Conservation (phyloP, 1,139 yeast genomes). For the Suhomyces choctaworum region DNA sequence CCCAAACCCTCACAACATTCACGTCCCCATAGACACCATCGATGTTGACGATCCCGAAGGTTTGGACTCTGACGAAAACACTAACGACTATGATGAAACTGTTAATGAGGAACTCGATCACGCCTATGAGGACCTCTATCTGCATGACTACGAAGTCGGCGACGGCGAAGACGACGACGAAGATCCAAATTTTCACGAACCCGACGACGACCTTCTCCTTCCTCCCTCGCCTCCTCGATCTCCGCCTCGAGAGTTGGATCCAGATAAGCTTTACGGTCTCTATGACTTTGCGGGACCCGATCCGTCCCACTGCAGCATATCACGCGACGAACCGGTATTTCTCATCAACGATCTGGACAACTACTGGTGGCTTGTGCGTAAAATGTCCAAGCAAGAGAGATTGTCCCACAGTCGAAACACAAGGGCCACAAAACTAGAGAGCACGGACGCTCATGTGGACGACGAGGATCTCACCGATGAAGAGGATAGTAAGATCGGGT, state of each 20-base stretch:
- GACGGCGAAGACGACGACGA: slow-evolving; percentile 18
- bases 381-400: slow-evolving; percentile 49
- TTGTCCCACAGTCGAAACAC: slow-evolving; percentile 8
- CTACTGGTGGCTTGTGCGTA: slow-evolving; percentile 94
- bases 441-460: not conserved
- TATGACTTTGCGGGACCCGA: slow-evolving; percentile 91
- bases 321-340: slow-evolving; percentile 79
- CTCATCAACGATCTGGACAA: slow-evolving; percentile 85
- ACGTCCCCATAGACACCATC: slow-evolving; percentile 10
- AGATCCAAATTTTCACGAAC: slow-evolving; percentile 9
- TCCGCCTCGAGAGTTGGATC: slow-evolving; percentile 82
- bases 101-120: slow-evolving; percentile 17
- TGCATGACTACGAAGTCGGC: slow-evolving; percentile 14
- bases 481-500: slow-evolving; percentile 76
- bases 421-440: slow-evolving; percentile 1
- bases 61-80: slow-evolving; percentile 10
- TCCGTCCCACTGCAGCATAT: slow-evolving; percentile 83
- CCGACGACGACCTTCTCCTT: slow-evolving; percentile 29
- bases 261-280: slow-evolving; percentile 80
- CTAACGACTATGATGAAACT: slow-evolving; percentile 14
- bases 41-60: slow-evolving; percentile 13
- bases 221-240: slow-evolving; percentile 72
- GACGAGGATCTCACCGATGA: slow-evolving; percentile 28
- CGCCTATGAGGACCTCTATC: slow-evolving; percentile 14
- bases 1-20: slow-evolving; percentile 9